A percentile compares a stretch with the other conserved stretches of the same genome.
These are phyloP conservation scores for Salix suchowensis DNA, from an alignment of 345 rosid genomes.

Conservation along the genomic window DNA sequence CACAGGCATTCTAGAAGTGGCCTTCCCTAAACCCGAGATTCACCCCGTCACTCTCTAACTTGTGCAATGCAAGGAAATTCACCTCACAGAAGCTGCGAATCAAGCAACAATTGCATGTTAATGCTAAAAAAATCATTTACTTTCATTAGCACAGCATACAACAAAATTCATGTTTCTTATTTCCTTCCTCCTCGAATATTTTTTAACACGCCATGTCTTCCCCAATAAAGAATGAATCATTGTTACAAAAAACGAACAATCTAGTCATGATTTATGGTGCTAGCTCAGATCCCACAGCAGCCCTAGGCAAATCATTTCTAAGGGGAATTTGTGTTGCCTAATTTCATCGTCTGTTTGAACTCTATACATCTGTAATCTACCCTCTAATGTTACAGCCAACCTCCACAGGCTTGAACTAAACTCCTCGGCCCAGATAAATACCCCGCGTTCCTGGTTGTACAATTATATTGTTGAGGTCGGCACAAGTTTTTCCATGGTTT, in stretches of 20 bases:
- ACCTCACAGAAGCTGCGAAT: neutral
- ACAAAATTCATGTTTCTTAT: conserved; percentile 11
- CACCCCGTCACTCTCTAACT: neutral
- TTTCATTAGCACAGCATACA: neutral
- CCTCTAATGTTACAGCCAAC: conserved; percentile 17
- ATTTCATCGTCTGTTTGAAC: conserved; percentile 8
- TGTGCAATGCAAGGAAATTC: neutral
- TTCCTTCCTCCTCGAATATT: conserved; percentile 4
- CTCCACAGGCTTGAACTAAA: neutral
- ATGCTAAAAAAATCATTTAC: neutral
- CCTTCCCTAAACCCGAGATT: neutral
- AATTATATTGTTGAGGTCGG: neutral
- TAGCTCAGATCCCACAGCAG: conserved; percentile 4
- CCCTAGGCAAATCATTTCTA: neutral
- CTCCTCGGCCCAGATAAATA: neutral
- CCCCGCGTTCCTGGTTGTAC: neutral
- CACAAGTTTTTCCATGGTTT: neutral
- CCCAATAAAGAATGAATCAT: conserved; percentile 16
- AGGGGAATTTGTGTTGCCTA: conserved; percentile 5
- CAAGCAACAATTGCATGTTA: neutral
- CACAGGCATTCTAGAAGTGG: neutral
- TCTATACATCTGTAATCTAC: conserved; percentile 19
- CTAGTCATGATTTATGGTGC: conserved; percentile 6
- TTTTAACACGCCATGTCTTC: conserved; percentile 2
- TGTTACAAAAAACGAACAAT: conserved; percentile 8